Evolutionary conservation across 306 rosid species (phyloP).

Genomic region (Begonia peltatifolia): DNA sequence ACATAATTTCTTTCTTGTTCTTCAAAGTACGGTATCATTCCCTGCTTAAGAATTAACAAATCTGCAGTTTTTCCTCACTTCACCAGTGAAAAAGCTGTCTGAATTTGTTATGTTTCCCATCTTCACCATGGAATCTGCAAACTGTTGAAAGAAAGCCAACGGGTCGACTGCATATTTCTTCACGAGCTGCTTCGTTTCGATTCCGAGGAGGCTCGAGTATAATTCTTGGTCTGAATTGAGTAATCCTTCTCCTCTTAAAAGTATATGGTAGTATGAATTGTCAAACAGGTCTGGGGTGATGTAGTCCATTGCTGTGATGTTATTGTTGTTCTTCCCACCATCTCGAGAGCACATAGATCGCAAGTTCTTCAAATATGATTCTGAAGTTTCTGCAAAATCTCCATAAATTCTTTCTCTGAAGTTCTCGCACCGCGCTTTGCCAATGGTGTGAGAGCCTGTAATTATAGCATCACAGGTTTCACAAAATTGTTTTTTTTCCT

Average conservation of each 20-base stretch:
- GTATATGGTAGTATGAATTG: slow-evolving; percentile 61
- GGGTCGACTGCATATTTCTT: slow-evolving; percentile 56
- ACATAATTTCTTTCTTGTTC: too few relatives aligned
- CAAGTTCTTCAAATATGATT: slow-evolving; percentile 25
- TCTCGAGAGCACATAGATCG: slow-evolving; percentile 44
- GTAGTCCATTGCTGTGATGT: slow-evolving; percentile 62
- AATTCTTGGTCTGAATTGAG: slow-evolving; percentile 68
- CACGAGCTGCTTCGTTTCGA: slow-evolving; percentile 51
- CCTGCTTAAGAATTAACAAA: slow-evolving; percentile 52
- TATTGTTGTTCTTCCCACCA: slow-evolving; percentile 28
- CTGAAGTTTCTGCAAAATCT: slow-evolving; percentile 32
- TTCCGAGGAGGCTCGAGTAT: slow-evolving; percentile 55
- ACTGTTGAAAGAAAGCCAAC: slow-evolving; percentile 67
- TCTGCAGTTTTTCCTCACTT: slow-evolving; percentile 80
- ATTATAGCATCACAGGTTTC: background rate
- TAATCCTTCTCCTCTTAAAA: slow-evolving; percentile 58
- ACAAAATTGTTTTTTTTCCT: background rate
- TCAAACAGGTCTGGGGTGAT: slow-evolving; percentile 73
- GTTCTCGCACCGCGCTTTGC: slow-evolving; percentile 56
- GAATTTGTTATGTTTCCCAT: slow-evolving; percentile 61
- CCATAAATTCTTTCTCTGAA: slow-evolving; percentile 54
- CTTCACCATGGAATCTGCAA: slow-evolving; percentile 77
- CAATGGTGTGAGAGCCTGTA: slow-evolving; percentile 93
- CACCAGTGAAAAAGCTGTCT: slow-evolving; percentile 50
- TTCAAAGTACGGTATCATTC: background rate